Evolutionary conservation across 768 basidiomycete genomes (phyloP).

Genomic region (Tephrocybe sp.): DNA sequence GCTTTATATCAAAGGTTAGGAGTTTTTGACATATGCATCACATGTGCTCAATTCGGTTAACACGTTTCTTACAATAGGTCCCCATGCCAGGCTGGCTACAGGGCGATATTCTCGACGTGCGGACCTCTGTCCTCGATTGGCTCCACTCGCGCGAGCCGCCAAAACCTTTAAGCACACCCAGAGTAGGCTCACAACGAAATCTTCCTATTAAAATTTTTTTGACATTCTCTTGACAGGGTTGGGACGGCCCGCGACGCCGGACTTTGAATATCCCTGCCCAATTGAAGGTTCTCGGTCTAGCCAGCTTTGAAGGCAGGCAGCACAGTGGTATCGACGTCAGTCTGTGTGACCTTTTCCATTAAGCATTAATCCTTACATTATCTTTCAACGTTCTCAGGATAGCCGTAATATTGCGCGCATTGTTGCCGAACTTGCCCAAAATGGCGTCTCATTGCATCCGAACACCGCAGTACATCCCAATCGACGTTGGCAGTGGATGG

Average conservation of each 20-base stretch:
- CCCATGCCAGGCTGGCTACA: conserved; percentile 72
- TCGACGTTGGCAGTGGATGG: conserved; percentile 87
- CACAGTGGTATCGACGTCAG: conserved; percentile 92
- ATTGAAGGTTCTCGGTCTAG: conserved; percentile 67
- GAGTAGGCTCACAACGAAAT: conserved; percentile 16
- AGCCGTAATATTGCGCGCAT: conserved; percentile 87
- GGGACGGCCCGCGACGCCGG: conserved; percentile 27
- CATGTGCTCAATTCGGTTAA: neutral
- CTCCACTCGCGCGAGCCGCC: conserved; percentile 25
- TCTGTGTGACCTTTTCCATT: conserved; percentile 23
- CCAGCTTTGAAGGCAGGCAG: conserved; percentile 76
- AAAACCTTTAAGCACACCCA: conserved; percentile 16
- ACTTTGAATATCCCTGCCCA: conserved; percentile 74
- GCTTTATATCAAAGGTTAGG: conserved; percentile 80
- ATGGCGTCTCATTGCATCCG: conserved; percentile 66
- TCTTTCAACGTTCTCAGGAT: conserved; percentile 52
- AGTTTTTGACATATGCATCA: conserved; percentile 17
- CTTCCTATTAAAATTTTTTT: conserved; percentile 8
- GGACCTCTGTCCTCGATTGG: conserved; percentile 56
- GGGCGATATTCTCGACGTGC: conserved; percentile 76
- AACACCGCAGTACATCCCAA: conserved; percentile 70
- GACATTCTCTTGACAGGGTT: conserved; percentile 19
- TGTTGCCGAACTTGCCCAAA: conserved; percentile 71
- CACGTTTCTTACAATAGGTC: conserved; percentile 35
- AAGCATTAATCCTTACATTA: conserved; percentile 14